Conservation (phyloP, 345 rosid species). For the Eutrema heterophyllum region DNA sequence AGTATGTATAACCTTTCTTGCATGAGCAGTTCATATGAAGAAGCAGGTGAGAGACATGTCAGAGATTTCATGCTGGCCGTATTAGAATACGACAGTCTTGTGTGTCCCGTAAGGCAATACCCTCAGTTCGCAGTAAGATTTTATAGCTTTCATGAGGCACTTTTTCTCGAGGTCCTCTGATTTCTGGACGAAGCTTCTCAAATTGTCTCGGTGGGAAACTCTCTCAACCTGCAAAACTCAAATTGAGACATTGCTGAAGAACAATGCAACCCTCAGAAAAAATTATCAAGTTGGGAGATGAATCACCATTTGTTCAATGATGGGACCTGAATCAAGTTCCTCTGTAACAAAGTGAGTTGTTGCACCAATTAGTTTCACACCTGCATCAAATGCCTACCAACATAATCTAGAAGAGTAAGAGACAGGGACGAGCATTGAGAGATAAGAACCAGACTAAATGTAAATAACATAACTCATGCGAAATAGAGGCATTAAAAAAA, state of each 20-base stretch:
- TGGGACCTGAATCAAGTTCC: slow-evolving; percentile 94
- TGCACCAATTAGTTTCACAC: slow-evolving; percentile 95
- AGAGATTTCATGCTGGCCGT: neutral
- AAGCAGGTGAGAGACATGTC: slow-evolving; percentile 1
- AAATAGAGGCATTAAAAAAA: slow-evolving; percentile 8
- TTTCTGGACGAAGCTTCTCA: slow-evolving; percentile 75
- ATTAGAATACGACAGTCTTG: slow-evolving; percentile 75
- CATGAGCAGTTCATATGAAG: neutral
- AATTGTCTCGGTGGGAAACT: slow-evolving; percentile 84
- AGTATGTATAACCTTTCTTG: slow-evolving; percentile 3
- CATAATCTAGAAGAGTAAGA: slow-evolving; percentile 36
- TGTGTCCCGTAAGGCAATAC: slow-evolving; percentile 65
- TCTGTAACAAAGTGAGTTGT: slow-evolving; percentile 93
- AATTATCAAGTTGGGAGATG: slow-evolving; percentile 10
- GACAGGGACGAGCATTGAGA: neutral
- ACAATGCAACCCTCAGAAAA: slow-evolving; percentile 15
- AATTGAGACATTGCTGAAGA: slow-evolving; percentile 5
- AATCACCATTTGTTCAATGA: slow-evolving; percentile 92
- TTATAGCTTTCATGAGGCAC: slow-evolving; percentile 76
- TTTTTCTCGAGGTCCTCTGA: slow-evolving; percentile 91
- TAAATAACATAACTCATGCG: neutral
- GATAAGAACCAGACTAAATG: neutral
- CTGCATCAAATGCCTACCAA: slow-evolving; percentile 93
- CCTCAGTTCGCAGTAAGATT: slow-evolving; percentile 82
- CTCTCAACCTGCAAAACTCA: slow-evolving; percentile 73